These are phyloP conservation scores for Primulina huaijiensis DNA, from an alignment of 257 asterid genomes.

Conservation along the genomic window DNA sequence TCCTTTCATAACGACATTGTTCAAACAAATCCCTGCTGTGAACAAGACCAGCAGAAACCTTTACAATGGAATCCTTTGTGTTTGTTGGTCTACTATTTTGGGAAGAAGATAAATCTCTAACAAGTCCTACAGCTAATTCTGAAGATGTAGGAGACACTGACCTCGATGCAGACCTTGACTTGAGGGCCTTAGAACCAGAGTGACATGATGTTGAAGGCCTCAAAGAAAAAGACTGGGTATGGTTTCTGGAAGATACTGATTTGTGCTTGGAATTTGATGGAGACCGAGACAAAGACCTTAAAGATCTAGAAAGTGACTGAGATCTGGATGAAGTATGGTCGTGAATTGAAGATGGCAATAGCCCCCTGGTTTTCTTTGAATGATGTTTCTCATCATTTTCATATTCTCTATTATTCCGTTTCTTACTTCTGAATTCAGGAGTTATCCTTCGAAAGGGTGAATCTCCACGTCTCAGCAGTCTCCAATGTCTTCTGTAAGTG, in stretches of 20 bases:
- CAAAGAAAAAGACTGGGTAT: slow-evolving; percentile 26
- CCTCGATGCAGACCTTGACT: slow-evolving; percentile 15
- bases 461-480: slow-evolving; percentile 25
- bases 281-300: slow-evolving; percentile 16
- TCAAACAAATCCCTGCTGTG: slow-evolving; percentile 16
- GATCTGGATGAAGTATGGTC: slow-evolving; percentile 39
- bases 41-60: slow-evolving; percentile 18
- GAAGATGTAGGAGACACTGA: slow-evolving; percentile 28
- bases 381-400: slow-evolving; percentile 27
- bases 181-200: not conserved
- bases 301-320: slow-evolving; percentile 29
- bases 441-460: slow-evolving; percentile 26
- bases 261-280: slow-evolving; percentile 26
- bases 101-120: slow-evolving; percentile 23
- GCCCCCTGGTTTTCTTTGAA: slow-evolving; percentile 33
- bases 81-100: slow-evolving; percentile 18
- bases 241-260: slow-evolving; percentile 22
- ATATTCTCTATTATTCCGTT: slow-evolving; percentile 29
- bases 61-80: slow-evolving; percentile 14
- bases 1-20: slow-evolving; percentile 13
- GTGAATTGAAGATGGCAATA: slow-evolving; percentile 33
- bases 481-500: slow-evolving; percentile 23
- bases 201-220: slow-evolving; percentile 23
- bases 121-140: slow-evolving; percentile 18
- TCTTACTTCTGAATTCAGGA: slow-evolving; percentile 30